Base-by-base conservation (phyloP, 768 basidiomycete species). In the Auricularia cornea region DNA sequence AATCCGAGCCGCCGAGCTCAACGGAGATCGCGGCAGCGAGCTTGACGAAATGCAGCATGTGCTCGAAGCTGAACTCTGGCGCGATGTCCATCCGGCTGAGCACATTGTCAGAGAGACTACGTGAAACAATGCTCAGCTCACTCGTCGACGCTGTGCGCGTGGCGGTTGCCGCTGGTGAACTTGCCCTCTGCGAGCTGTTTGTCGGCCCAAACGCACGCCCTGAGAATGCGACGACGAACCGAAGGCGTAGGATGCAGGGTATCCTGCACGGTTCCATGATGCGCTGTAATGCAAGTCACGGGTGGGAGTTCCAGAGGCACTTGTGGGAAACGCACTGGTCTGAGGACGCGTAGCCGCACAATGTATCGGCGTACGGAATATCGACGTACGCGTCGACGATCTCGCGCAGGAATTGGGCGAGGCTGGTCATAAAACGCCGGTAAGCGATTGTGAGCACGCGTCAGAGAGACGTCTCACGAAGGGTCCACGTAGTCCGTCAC, bases 261-360 rank as follows among this genome's bases (percentile, higher is more conserved):
- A 95, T 64, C 94, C 92, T 60, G 89, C 91, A 77, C 88, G 90
- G 62, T 74, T 75, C 91, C 91, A 94, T 32, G 90, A 90, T 68
- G 92, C 92, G 70, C 81, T 82, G 81, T 79, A 67, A 59, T 68
- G 61, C 35, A 33, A 32, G 38, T 66, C 59, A 68, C 66, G n/a
- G n/a, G n/a, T n/a, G 51, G 60, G 28, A 23, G 29, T 60, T 48
- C n/a, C 20, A 35, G 14, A 59, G 31, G 56, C 2, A 10, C 68
- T 60, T 41, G n/a, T n/a, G n/a, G n/a, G n/a, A n/a, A n/a, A 65
- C 80, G 71, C 76, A 92, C 90, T 95, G 93, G 75, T 96, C 94
- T 67, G 89, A 92, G 80, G 94, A 97, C 60, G 92, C 93, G 71
- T 97, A 96, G 38, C 90, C 92, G 77, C 94, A 96, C 78, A 88